Percentiles rank a stretch among this genome's conserved stretches.
Conservation (phyloP, 768 basidiomycete species). For the Leccinum arenicola region DNA sequence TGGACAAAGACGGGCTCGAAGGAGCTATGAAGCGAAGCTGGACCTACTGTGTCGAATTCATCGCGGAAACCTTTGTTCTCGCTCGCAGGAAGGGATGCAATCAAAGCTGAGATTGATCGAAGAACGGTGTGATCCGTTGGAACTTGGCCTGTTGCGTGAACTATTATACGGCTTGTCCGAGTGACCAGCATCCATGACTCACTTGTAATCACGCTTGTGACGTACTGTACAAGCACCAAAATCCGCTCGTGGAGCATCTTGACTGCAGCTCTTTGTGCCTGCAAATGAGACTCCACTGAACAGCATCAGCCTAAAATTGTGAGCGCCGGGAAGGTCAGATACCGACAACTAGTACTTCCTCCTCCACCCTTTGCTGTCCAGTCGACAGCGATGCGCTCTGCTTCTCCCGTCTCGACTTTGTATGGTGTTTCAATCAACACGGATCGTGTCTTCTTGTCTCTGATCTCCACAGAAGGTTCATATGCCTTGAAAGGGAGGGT, state of each 20-base stretch:
- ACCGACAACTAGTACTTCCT: slow-evolving; percentile 76
- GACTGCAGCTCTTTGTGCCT: slow-evolving; percentile 90
- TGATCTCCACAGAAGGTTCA: slow-evolving; percentile 85
- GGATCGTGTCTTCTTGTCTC: slow-evolving; percentile 70
- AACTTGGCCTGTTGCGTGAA: slow-evolving; percentile 53
- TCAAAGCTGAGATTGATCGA: slow-evolving; percentile 79
- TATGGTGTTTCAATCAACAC: slow-evolving; percentile 85
- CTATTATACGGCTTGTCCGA: background rate
- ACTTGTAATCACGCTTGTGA: slow-evolving; percentile 75
- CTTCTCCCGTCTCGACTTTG: slow-evolving; percentile 95
- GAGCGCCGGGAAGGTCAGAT: background rate
- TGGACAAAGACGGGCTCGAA: background rate
- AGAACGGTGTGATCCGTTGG: slow-evolving; percentile 76
- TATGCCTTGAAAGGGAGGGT: slow-evolving; percentile 91
- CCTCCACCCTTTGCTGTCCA: slow-evolving; percentile 88
- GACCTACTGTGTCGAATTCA: slow-evolving; percentile 82
- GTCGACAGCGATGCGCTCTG: slow-evolving; percentile 97
- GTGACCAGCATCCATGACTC: slow-evolving; percentile 15
- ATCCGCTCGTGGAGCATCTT: slow-evolving; percentile 97
- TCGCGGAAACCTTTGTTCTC: slow-evolving; percentile 79
- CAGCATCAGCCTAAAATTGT: slow-evolving; percentile 3
- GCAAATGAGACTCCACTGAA: slow-evolving; percentile 85
- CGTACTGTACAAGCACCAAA: slow-evolving; percentile 80
- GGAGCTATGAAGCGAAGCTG: background rate
- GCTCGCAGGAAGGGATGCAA: slow-evolving; percentile 86